Conservation (phyloP, 768 basidiomycete genomes). For the Trametes cubensis region DNA sequence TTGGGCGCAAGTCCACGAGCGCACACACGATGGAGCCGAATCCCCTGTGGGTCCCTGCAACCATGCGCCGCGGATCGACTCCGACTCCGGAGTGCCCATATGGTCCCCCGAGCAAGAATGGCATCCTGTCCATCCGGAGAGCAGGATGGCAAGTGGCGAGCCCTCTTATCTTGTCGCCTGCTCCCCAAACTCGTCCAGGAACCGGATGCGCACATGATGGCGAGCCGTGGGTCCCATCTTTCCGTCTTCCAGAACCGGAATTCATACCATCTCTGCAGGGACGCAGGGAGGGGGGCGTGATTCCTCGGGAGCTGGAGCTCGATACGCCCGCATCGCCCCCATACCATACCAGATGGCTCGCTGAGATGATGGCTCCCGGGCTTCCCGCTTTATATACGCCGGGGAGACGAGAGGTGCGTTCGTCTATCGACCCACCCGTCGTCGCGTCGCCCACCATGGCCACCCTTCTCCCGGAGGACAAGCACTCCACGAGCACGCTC, state of each 20-base stretch:
- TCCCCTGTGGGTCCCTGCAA: too few relatives aligned
- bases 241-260: neutral
- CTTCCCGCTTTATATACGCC: constrained; percentile 1
- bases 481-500: constrained; percentile 21
- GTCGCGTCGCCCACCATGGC: constrained; percentile 14
- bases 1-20: too few relatives aligned
- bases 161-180: constrained; percentile 12
- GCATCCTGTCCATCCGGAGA: neutral
- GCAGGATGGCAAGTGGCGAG: neutral
- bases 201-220: too few relatives aligned
- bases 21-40: neutral
- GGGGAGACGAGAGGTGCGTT: neutral
- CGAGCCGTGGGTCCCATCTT: too few relatives aligned
- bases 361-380: too few relatives aligned
- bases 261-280: neutral
- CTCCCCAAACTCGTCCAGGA: neutral
- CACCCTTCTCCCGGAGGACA: constrained; percentile 18
- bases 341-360: neutral
- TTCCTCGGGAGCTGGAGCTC: neutral
- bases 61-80: neutral
- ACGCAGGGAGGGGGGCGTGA: neutral
- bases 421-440: constrained; percentile 13
- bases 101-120: neutral
- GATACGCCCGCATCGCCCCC: constrained; percentile 5
- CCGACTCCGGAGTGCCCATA: constrained; percentile 10